Evolutionary conservation across 1,284 basidiomycete species (phyloP), one percentile per base, ranked within the genome.

Genomic region (Ustilago vetiveriae): DNA sequence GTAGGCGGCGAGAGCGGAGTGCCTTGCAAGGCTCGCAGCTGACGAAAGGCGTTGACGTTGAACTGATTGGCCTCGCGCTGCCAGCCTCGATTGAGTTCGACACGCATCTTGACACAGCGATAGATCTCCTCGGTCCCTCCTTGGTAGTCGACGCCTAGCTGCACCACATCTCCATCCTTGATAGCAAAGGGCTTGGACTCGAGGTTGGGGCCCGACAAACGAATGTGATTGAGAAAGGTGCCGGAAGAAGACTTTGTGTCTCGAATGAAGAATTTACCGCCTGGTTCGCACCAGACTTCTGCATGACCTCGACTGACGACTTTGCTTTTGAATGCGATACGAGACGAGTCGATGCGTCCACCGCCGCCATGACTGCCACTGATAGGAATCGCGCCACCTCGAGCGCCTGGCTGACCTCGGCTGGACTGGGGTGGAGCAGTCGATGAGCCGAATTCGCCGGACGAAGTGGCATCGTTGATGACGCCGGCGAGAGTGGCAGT

Each of bases 111-210:
- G 66, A 98, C 93, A 70, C 92, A 94, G 83, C 97, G 92, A 84
- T 96, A 98, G 63, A 97, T 93, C 83, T 98, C 94, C 84, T 98
- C 94, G 5, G 91, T 89, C 0, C 95, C 96, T 24, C 95, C 95
- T 83, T 98, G 95, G 83, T 97, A 98, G 82, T 98, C 96, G 27
- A 98, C 94, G 2, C 95, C 95, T 1, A 98, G 88, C 83, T 98
- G 95, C 7, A 98, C 84, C 16, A 98, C 88, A 83, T 98, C 95
- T 1, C 95, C 95, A 69, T 98, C 95, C 83, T 91, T 92, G 76
- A 98, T 86, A 66, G 88, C 88, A 68, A 88, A 90, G 0, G 92
- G 88, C 35, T 88, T 85, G 29, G 72, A 75, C 48, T 95, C 92
- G 13, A 88, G 86, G 51, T 90, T 91, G 11, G 95, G 93, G 0